Evolutionary conservation across 2,329 filamentous ascomycete genomes (phyloP), one percentile per base, ranked within the genome.

Genomic region (Hymenoscyphus albidus): DNA sequence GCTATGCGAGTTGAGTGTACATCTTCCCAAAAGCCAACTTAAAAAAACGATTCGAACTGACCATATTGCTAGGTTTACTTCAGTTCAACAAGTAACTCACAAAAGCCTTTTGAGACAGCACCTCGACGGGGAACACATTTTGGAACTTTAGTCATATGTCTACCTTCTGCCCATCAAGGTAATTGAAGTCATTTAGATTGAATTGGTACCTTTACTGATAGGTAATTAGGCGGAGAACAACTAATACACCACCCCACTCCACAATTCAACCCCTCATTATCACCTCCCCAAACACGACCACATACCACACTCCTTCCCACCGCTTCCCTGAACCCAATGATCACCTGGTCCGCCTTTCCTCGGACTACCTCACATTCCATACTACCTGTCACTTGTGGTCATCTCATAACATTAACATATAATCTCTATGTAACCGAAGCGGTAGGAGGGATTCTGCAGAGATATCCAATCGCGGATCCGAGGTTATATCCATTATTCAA

Each of bases 401-500:
- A 87, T 64, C 80, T 83, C 0, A 66, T 88, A 16, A 87, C 83
- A 0, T 71, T 88, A 27, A 88, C 84, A 0, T 88, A 88, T 74
- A 87, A 87, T 64, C 75, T 88, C 1, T 85, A 79, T 66, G 73
- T 78, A 12, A 74, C 75, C 1, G 71, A 75, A 27, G 74, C 77
- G 4, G 70, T 74, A n/a, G 76, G 75, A 5, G 51, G 42, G 1
- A 64, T 68, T 2, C 9, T 69, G 59, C 56, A 68, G 64, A 56
- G 65, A 27, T 40, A 62, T 62, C 55, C 61, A 38, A 65, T 65
- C n/a, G 69, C 79, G 42, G 73, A 79, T 62, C 70, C 76, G 5
- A 68, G 69, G 3, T 64, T 70, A 1, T 70, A 79, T 58, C 78
- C 78, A 0, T 64, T 83, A 0, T 78, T 78, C 62, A 63, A 69